Evolutionary conservation across 2,329 filamentous ascomycete species (phyloP), one percentile per base, ranked within the genome.

Genomic region (Fusarium cicatricum): DNA sequence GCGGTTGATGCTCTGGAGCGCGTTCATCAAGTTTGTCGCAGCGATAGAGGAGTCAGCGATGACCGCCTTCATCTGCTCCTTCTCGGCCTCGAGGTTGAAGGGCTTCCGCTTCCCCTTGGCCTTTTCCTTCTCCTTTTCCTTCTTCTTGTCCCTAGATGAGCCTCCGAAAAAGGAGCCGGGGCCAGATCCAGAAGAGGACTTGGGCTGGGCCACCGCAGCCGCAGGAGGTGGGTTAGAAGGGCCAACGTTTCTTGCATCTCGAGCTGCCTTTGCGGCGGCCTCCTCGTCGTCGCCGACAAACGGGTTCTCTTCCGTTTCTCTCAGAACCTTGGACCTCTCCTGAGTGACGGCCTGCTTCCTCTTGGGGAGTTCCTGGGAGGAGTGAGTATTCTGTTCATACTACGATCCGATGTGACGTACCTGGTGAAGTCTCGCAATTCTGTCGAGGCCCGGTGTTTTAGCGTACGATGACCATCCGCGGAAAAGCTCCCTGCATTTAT

Each of bases 21-120:
- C 86, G 70, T 99, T 98, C 70, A 89, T 82, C 33, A 99, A 81
- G 71, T 96, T 97, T 0, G 91, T 97, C n/a, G 92, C 89, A 4
- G 92, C 91, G 33, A 98, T 90, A 1, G 91, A 93, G 0, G 93
- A 87, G 40, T 94, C 91, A 3, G 94, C 95, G 60, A 99, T 92
- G n/a, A 89, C 86, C 58, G 89, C 86, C 63, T 97, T 89, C 79
- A 99, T 92, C 56, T 90, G 83, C 1, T 90, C 90, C 73, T 94
- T 94, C 74, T 98, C 95, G 33, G 86, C 89, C 66, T 96, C 91
- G 1, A 98, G 81, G 70, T 90, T 91, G 79, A 98, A 97, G 1
- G 85, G 79, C 69, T 83, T 85, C 36, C 78, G 74, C 71, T 86
- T 86, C 66, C 85, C 85, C 62, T 80, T 79, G 62, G 82, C 82